Percentiles rank a stretch among this genome's conserved stretches.
phyloP scores from a whole-genome alignment of 345 rosid genomes.

The Toxicodendron radicans region DNA sequence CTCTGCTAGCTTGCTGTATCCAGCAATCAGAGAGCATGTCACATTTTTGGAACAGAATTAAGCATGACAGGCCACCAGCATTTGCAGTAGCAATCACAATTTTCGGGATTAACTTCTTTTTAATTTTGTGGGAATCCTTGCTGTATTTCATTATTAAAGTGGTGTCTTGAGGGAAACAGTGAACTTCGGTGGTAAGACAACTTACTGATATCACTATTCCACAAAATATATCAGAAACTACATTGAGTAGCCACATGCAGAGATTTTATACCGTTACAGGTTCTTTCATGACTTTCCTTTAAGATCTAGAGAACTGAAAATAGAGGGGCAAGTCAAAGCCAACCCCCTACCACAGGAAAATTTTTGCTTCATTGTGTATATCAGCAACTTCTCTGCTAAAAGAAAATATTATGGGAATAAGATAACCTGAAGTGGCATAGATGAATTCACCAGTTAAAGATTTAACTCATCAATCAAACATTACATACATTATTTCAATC shows the following conservation, averaged over 20 bases:
- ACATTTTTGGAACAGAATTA: not conserved
- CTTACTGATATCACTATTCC: not conserved
- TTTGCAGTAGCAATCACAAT: not conserved
- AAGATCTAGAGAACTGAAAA: conserved; percentile 1
- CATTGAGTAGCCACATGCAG: not conserved
- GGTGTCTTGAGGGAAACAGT: not conserved
- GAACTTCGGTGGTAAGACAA: not conserved
- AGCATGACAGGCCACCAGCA: not conserved
- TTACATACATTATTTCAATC: conserved; percentile 14
- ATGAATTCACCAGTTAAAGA: conserved; percentile 10
- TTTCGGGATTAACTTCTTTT: too few relatives aligned
- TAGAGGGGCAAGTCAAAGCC: not conserved
- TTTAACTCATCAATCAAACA: not conserved
- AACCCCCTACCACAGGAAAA: conserved; percentile 1
- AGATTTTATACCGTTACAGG: not conserved
- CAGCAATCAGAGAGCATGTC: not conserved
- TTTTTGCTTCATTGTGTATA: not conserved
- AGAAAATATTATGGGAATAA: conserved; percentile 10
- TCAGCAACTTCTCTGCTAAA: conserved; percentile 17
- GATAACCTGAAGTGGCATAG: conserved; percentile 7
- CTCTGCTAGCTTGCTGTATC: not conserved
- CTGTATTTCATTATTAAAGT: too few relatives aligned
- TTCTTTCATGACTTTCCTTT: not conserved
- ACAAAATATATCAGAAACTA: not conserved
- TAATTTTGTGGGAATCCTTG: too few relatives aligned